Percentiles rank a stretch among this genome's conserved stretches.
Conservation (phyloP, 2,329 filamentous ascomycete species). For the Fusarium pseudocircinatum region DNA sequence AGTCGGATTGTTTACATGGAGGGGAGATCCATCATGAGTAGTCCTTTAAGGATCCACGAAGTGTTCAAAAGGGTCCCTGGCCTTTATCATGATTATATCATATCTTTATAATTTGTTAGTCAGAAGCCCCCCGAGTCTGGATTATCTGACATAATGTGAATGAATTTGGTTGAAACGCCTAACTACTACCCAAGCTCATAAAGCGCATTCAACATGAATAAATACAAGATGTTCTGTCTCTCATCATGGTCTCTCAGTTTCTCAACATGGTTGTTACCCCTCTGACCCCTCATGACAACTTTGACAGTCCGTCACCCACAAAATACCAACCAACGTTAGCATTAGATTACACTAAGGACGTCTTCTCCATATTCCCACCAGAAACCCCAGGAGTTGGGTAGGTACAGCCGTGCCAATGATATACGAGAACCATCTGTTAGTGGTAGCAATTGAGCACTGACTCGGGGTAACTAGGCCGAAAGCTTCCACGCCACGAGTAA, state of each 20-base stretch:
- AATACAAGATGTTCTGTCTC: not conserved
- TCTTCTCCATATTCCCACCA: not conserved
- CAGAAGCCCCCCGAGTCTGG: not conserved
- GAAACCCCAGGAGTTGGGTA: not conserved
- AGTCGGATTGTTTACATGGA: not conserved
- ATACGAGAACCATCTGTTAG: not conserved
- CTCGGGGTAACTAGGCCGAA: not conserved
- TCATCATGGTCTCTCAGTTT: not conserved
- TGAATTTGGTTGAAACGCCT: no score
- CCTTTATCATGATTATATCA: not conserved
- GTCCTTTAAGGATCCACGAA: not conserved
- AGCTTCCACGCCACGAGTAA: conserved; percentile 1
- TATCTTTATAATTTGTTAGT: not conserved
- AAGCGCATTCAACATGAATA: not conserved
- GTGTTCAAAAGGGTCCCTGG: not conserved
- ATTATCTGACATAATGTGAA: not conserved
- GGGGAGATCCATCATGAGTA: not conserved
- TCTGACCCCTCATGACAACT: not conserved
- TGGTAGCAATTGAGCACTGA: not conserved
- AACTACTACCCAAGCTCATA: not conserved
- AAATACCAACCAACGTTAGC: not conserved
- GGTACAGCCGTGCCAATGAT: conserved; percentile 26
- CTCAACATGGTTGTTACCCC: not conserved
- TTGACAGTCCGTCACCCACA: not conserved
- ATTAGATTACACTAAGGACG: not conserved